Evolutionary conservation across 106 monocot species (phyloP).

Genomic region (Gastrodia elata): DNA sequence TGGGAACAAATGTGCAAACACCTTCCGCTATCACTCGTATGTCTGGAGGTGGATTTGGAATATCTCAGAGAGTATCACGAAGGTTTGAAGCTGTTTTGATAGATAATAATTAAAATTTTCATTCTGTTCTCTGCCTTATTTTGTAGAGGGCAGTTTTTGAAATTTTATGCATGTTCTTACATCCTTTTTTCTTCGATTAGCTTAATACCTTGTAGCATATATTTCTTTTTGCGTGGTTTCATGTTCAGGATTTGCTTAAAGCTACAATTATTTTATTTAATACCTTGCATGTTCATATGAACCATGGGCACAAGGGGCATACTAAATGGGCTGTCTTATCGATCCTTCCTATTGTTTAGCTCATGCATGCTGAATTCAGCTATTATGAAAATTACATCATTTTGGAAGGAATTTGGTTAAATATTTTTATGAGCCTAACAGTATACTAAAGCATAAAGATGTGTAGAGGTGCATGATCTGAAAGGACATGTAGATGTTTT

Average conservation of each 20-base stretch:
- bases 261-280: background rate
- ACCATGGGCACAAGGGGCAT: background rate
- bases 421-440: too few relatives aligned
- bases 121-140: background rate
- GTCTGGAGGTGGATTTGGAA: conserved; percentile 29
- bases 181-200: background rate
- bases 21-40: conserved; percentile 24
- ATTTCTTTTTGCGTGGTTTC: background rate
- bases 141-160: background rate
- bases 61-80: conserved; percentile 19
- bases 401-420: too few relatives aligned
- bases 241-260: background rate
- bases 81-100: conserved; percentile 30
- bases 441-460: background rate
- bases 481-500: too few relatives aligned
- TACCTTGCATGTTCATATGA: background rate
- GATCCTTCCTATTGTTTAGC: background rate
- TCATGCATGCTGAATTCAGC: background rate
- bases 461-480: too few relatives aligned
- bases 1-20: conserved; percentile 51
- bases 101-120: background rate
- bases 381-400: too few relatives aligned
- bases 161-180: background rate
- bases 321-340: background rate
- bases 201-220: background rate